Conservation (phyloP, 179 eudicot genomes). For the Silene coronaria region DNA sequence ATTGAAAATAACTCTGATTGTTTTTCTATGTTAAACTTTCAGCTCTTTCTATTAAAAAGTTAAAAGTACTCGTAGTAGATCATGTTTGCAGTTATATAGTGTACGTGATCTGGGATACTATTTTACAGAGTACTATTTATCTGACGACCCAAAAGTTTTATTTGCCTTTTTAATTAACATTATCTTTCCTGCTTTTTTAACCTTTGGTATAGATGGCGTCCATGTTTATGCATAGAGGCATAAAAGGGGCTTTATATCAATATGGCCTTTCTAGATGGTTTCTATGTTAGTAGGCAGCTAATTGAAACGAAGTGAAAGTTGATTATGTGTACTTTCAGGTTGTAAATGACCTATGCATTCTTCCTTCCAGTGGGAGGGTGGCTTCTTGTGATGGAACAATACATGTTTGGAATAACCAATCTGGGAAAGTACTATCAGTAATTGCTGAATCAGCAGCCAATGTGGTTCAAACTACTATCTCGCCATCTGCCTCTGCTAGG, state of each 20-base stretch:
- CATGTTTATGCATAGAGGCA: not conserved
- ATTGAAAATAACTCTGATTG: not conserved
- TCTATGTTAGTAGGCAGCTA: conserved; percentile 1
- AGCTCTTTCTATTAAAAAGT: not conserved
- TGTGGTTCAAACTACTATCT: conserved; percentile 33
- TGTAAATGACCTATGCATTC: conserved; percentile 77
- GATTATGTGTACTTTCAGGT: conserved; percentile 42
- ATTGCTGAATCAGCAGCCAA: conserved; percentile 64
- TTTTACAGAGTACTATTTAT: not conserved
- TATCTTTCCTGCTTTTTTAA: conserved; percentile 1
- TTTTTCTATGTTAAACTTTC: not conserved
- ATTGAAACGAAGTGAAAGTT: not conserved
- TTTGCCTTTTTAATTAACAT: not conserved
- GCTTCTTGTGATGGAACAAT: conserved; percentile 98
- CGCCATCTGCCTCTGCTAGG: conserved; percentile 43
- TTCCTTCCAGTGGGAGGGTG: conserved; percentile 59
- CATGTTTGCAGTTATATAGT: not conserved
- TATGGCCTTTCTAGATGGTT: not conserved
- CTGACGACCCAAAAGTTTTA: not conserved
- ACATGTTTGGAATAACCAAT: conserved; percentile 89
- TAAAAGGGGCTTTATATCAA: not conserved
- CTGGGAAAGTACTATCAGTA: conserved; percentile 67
- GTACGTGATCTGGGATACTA: not conserved
- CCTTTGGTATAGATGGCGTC: not conserved
- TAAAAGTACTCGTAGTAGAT: not conserved